Evolutionary conservation across 2,329 filamentous ascomycete species (phyloP).

Genomic region (Delphinella strobiligena): DNA sequence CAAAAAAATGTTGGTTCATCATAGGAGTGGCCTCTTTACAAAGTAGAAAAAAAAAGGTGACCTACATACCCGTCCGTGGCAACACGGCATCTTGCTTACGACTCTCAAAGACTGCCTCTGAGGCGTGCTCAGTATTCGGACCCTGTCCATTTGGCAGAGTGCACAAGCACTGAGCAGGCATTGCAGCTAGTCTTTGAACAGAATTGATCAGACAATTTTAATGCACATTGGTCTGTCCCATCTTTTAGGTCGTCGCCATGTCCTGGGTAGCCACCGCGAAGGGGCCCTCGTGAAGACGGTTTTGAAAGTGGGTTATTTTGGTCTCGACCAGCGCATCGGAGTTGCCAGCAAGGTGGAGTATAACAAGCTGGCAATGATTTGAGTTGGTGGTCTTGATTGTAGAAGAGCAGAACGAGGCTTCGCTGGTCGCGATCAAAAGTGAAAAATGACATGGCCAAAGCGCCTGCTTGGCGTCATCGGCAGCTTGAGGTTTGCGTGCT

Average conservation of each 20-base stretch:
- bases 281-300: conserved; percentile 66
- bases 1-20: conserved; percentile 18
- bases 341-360: conserved; percentile 52
- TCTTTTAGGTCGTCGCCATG: conserved; percentile 55
- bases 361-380: conserved; percentile 58
- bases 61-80: too few species aligned
- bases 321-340: conserved; percentile 64
- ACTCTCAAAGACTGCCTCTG: neutral
- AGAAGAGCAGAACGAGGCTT: conserved; percentile 26
- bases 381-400: conserved; percentile 56
- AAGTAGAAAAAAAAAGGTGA: conserved; percentile 4
- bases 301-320: conserved; percentile 57
- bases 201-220: conserved; percentile 4
- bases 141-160: neutral
- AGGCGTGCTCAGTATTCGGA: conserved; percentile 2
- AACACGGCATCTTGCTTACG: too few species aligned
- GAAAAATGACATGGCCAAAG: conserved; percentile 9
- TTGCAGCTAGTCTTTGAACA: conserved; percentile 2
- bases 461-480: conserved; percentile 6
- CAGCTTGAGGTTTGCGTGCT: neutral
- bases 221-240: conserved; percentile 37
- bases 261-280: conserved; percentile 48
- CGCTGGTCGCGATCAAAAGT: conserved; percentile 1
- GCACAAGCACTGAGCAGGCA: conserved; percentile 2
- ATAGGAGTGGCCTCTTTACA: conserved; percentile 11